Percentiles rank a stretch among this genome's conserved stretches.
These are phyloP conservation scores for Starmera stellimalicola DNA, from an alignment of 1,139 yeast species.

Conservation along the genomic window DNA sequence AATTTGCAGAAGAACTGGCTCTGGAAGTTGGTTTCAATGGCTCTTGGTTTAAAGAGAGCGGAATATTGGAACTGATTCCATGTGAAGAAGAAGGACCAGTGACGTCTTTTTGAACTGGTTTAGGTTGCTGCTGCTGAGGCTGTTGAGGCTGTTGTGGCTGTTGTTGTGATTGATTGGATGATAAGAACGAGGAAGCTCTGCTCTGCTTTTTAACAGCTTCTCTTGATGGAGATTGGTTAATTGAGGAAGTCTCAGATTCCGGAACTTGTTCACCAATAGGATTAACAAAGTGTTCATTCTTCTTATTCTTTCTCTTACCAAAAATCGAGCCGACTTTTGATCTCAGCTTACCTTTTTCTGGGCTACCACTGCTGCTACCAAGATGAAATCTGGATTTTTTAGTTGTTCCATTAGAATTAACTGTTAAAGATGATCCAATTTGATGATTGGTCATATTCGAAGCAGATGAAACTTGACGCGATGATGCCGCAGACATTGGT, in stretches of 20 bases:
- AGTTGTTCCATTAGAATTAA: neutral
- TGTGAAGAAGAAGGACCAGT: neutral
- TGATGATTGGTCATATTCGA: neutral
- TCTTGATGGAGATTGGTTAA: conserved; percentile 7
- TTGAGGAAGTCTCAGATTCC: conserved; percentile 18
- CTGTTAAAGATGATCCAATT: conserved; percentile 9
- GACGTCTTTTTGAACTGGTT: conserved; percentile 9
- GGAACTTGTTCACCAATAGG: conserved; percentile 11
- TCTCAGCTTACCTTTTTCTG: conserved; percentile 37
- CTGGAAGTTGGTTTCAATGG: conserved; percentile 20
- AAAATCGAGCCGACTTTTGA: conserved; percentile 83
- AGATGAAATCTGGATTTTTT: conserved; percentile 11
- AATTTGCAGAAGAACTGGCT: conserved; percentile 2
- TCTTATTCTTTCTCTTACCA: conserved; percentile 46
- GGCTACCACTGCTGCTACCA: conserved; percentile 6
- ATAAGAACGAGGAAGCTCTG: conserved; percentile 15
- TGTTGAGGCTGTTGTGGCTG: neutral
- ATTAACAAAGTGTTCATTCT: conserved; percentile 8
- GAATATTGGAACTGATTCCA: conserved; percentile 4
- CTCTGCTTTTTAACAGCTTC: conserved; percentile 8
- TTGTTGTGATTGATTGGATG: conserved; percentile 1
- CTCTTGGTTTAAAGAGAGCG: conserved; percentile 16
- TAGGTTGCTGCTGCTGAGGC: conserved; percentile 4
- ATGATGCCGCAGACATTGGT: too few species aligned
- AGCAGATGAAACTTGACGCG: too few species aligned